These are phyloP conservation scores for Lolium rigidum DNA, from an alignment of 176 grass and related monocot species.

Conservation along the genomic window DNA sequence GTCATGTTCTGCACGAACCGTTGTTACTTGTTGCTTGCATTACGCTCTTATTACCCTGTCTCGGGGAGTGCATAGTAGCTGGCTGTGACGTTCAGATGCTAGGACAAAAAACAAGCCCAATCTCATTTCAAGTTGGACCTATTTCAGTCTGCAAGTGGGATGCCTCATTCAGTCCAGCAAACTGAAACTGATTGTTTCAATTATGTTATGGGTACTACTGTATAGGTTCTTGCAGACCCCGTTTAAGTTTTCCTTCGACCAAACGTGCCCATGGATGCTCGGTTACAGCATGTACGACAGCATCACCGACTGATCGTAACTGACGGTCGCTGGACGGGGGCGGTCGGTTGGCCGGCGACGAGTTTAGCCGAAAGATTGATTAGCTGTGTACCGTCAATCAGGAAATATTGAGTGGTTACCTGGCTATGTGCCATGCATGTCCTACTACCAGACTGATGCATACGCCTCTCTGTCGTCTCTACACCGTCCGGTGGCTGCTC, in stretches of 20 bases:
- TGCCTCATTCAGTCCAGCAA: background rate
- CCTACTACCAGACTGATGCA: background rate
- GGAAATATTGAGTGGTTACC: background rate
- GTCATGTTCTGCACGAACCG: background rate
- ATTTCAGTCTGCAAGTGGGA: no score
- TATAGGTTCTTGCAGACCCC: background rate
- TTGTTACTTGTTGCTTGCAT: background rate
- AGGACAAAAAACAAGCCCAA: background rate
- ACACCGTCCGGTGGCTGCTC: no score
- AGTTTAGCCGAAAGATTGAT: background rate
- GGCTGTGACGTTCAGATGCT: no score
- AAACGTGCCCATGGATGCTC: background rate
- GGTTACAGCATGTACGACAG: background rate
- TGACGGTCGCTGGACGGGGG: background rate
- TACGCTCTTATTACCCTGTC: no score
- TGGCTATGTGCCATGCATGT: background rate
- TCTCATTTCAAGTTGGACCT: no score
- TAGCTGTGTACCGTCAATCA: background rate
- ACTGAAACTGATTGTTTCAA: background rate
- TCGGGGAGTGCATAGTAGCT: no score
- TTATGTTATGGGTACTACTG: background rate
- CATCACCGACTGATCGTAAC: background rate
- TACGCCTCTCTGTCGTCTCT: no score
- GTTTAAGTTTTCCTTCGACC: background rate
- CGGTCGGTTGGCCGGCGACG: background rate